Percentiles rank a stretch among this genome's conserved stretches.
These are phyloP conservation scores for Stygiomarasmius scandens DNA, from an alignment of 1,284 basidiomycete genomes.

Conservation along the genomic window DNA sequence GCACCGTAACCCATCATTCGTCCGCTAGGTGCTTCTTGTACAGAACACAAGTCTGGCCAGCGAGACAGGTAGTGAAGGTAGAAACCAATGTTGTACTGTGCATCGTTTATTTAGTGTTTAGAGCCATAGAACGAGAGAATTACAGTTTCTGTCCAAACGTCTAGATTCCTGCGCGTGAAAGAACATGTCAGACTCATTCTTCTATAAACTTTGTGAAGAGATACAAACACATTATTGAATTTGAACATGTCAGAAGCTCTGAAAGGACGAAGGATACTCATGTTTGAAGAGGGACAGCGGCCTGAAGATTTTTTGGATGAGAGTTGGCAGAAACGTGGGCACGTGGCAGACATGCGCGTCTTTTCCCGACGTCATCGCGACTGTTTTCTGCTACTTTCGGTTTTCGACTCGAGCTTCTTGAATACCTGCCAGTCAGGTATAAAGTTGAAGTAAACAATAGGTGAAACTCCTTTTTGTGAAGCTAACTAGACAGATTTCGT, in stretches of 20 bases:
- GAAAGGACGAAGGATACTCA: slow-evolving; percentile 86
- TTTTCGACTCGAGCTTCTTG: no score
- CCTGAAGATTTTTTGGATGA: neutral
- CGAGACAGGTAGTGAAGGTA: slow-evolving; percentile 85
- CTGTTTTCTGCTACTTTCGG: no score
- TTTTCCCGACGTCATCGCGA: no score
- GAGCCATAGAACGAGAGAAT: slow-evolving; percentile 26
- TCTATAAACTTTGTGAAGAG: no score
- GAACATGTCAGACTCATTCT: no score
- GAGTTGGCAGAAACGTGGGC: neutral
- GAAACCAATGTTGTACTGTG: slow-evolving; percentile 82
- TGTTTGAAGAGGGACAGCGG: slow-evolving; percentile 33
- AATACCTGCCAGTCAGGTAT: no score
- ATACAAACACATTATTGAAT: slow-evolving; percentile 83
- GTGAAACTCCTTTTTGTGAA: no score
- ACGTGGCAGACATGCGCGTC: neutral
- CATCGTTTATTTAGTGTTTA: neutral
- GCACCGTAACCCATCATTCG: slow-evolving; percentile 86
- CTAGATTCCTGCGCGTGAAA: slow-evolving; percentile 72
- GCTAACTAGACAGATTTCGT: no score
- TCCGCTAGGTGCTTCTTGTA: slow-evolving; percentile 77
- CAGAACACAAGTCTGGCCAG: slow-evolving; percentile 89
- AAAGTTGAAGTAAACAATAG: no score
- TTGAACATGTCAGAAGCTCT: slow-evolving; percentile 86
- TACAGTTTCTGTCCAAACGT: slow-evolving; percentile 93